phyloP scores from a whole-genome alignment of 495 filamentous ascomycete species.

The Pyrenopolyporus hunteri region DNA sequence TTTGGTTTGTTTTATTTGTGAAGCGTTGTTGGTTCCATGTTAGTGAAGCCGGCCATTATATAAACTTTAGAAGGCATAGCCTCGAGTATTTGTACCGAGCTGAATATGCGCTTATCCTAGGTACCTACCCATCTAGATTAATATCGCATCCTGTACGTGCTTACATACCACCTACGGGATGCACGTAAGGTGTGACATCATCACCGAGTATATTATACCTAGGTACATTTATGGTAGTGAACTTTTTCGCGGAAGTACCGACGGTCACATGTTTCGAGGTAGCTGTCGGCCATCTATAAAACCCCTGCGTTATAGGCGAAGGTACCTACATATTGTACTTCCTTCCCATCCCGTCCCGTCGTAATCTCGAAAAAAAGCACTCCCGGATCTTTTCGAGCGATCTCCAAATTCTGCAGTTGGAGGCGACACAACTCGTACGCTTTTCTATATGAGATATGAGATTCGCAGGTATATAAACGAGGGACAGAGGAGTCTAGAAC shows the following conservation, averaged over 20 bases:
- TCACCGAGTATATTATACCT: conserved; percentile 5
- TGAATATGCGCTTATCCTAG: neutral
- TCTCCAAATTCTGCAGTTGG: conserved; percentile 40
- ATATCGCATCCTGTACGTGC: no score
- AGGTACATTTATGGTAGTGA: no score
- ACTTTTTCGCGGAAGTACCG: conserved; percentile 3
- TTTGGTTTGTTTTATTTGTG: no score
- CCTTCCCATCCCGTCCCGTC: no score
- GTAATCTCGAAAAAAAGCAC: neutral
- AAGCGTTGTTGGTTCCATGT: no score
- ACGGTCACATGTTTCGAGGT: conserved; percentile 24
- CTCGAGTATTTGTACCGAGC: neutral
- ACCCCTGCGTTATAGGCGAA: neutral
- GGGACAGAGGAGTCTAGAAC: conserved; percentile 26
- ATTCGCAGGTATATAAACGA: neutral
- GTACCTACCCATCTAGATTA: conserved; percentile 5
- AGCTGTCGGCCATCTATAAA: conserved; percentile 6
- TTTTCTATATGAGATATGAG: conserved; percentile 9
- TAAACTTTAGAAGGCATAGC: no score
- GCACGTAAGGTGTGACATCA: conserved; percentile 39
- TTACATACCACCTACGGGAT: no score
- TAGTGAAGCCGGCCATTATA: no score
- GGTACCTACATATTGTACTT: neutral
- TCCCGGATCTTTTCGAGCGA: conserved; percentile 26
- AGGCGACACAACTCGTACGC: conserved; percentile 3